Conservation (phyloP, 768 basidiomycete species). For the Steccherinum ochraceum region DNA sequence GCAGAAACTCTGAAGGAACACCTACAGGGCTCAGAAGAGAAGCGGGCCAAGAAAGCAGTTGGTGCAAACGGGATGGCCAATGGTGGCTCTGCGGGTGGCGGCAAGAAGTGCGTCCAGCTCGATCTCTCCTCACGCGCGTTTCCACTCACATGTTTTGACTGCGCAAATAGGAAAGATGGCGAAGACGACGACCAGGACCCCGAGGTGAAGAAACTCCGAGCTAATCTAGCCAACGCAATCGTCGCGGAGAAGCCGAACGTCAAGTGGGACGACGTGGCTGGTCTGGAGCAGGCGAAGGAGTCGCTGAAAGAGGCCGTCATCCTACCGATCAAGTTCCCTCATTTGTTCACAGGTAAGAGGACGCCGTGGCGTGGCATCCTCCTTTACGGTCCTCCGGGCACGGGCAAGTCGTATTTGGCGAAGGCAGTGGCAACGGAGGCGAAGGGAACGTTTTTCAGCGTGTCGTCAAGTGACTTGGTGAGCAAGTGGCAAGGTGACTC, state of each 20-base stretch:
- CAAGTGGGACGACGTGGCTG: conserved; percentile 98
- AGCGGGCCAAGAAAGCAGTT: conserved; percentile 44
- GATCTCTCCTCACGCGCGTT: conserved; percentile 1
- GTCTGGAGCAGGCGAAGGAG: conserved; percentile 91
- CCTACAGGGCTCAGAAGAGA: conserved; percentile 59
- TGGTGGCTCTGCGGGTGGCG: conserved; percentile 28
- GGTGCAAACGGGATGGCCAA: conserved; percentile 41
- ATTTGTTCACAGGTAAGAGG: conserved; percentile 96
- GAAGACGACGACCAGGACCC: conserved; percentile 80
- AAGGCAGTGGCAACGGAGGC: conserved; percentile 99
- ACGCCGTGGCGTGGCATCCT: conserved; percentile 97
- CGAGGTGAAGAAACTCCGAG: conserved; percentile 94
- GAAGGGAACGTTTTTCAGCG: conserved; percentile 97
- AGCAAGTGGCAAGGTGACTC: conserved; percentile 99
- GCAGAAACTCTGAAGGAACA: conserved; percentile 92
- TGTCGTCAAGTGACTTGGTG: conserved; percentile 91
- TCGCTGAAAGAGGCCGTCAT: conserved; percentile 97
- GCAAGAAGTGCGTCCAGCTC: conserved; percentile 29
- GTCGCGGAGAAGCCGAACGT: conserved; percentile 92
- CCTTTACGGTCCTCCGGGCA: conserved; percentile 95
- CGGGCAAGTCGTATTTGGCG: conserved; percentile 93
- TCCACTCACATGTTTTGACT: conserved; percentile 1
- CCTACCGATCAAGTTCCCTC: conserved; percentile 98
- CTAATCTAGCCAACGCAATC: conserved; percentile 82
- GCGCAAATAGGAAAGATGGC: conserved; percentile 30